Conservation (phyloP, 306 rosid genomes). For the Begonia fuchsioides region DNA sequence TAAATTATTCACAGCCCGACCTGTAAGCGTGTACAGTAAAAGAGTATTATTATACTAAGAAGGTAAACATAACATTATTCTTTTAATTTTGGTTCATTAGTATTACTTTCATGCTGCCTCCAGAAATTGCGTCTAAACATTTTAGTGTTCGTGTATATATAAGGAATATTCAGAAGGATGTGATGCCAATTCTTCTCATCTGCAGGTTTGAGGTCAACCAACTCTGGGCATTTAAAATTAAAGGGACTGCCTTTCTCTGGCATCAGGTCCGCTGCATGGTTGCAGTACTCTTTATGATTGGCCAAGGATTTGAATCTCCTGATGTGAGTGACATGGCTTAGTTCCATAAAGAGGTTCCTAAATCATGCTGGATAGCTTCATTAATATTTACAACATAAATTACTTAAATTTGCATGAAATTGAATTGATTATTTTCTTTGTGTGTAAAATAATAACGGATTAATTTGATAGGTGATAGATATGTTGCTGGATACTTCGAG, state of each 20-base stretch:
- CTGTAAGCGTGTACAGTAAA: too few relatives aligned
- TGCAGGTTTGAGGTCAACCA: conserved; percentile 54
- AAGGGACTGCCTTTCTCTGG: conserved; percentile 92
- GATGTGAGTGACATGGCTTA: conserved; percentile 35
- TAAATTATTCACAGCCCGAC: too few relatives aligned
- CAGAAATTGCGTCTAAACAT: too few relatives aligned
- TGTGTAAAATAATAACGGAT: conserved; percentile 5
- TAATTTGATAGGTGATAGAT: conserved; percentile 52
- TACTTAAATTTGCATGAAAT: background rate
- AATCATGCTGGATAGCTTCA: background rate
- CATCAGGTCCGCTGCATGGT: conserved; percentile 98
- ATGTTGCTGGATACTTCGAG: conserved; percentile 40
- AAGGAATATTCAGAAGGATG: too few relatives aligned
- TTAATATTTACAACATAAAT: background rate
- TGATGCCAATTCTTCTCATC: conserved; percentile 2
- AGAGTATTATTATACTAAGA: too few relatives aligned
- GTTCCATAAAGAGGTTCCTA: conserved; percentile 12
- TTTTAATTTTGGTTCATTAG: too few relatives aligned
- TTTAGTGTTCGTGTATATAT: too few relatives aligned
- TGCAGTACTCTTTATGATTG: conserved; percentile 68
- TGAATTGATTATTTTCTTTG: background rate
- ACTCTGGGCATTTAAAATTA: conserved; percentile 64
- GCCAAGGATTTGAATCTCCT: conserved; percentile 80
- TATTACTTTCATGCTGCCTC: too few relatives aligned
- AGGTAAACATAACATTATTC: too few relatives aligned